Base-by-base conservation (phyloP, 495 filamentous ascomycete genomes). In the Friedmanniomyces endolithicus region DNA sequence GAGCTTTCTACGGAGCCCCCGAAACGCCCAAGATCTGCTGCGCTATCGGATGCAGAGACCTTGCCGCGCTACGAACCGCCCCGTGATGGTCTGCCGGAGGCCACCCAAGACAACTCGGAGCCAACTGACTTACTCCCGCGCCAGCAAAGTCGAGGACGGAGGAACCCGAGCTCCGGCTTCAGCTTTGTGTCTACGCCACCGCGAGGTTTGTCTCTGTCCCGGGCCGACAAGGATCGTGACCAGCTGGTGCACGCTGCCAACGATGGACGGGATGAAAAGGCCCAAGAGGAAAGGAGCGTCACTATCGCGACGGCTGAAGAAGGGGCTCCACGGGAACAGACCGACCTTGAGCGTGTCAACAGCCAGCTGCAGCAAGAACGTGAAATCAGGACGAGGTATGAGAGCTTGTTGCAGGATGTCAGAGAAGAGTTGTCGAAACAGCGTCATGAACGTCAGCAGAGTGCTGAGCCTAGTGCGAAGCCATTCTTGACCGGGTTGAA, bases 401-500 rank as follows among this genome's bases (percentile, higher is more conserved):
- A 52, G 34, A 27, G 33, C 17, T 22, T 52, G 24, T 33, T 52
- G 1, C 19, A 24, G 11, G 49, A 52, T 52, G 49, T 41, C 17
- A 24, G 20, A 24, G 24, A 35, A 20, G 43, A 48, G n/a, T 22
- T 48, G 27, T 34, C 29, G 19, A 35, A n/a, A 43, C 53, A 39
- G 6, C 43, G 31, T n/a, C n/a, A 23, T 8, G 51, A 54, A 29
- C 12, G 35, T 11, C 14, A 50, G 47, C 16, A n/a, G 19, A 41
- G 23, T 43, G 23, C 47, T 6, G 27, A 17, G 6, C 4, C 9
- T 22, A 14, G n/a, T 14, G 14, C 6, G 16, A 48, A 35, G 27
- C 47, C 11, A 14, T 6, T 56, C 6, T 25, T 48, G 53, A 20
- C 46, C n/a, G 44, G 53, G 27, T 22, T 57, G 16, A 43, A 40